phyloP scores from a whole-genome alignment of 305 asterid species.

The Salvia sclarea region DNA sequence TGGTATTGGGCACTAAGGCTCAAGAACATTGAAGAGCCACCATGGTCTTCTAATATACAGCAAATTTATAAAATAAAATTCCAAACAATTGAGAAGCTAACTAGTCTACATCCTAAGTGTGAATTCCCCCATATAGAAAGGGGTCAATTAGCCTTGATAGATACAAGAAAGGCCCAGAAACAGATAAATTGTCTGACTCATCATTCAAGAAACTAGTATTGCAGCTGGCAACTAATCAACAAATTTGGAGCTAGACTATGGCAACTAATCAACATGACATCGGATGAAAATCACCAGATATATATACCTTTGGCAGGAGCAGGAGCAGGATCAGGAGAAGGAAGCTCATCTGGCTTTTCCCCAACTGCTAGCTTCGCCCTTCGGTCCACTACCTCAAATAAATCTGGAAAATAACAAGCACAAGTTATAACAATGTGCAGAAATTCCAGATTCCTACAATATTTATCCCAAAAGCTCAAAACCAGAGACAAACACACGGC shows the following conservation, averaged over 20 bases:
- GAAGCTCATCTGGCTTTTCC: conserved; percentile 74
- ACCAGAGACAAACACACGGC: conserved; percentile 4
- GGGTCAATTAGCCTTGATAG: conserved; percentile 14
- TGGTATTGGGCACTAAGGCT: not conserved
- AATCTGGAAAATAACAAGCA: conserved; percentile 52
- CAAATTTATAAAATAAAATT: not conserved
- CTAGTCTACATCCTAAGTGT: not conserved
- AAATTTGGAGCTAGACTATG: not conserved
- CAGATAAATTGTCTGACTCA: not conserved
- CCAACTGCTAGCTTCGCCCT: conserved; percentile 94
- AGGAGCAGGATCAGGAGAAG: conserved; percentile 44
- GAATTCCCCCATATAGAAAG: not conserved
- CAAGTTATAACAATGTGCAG: conserved; percentile 22
- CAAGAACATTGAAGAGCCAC: too few relatives aligned
- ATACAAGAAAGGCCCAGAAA: not conserved
- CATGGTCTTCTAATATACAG: too few relatives aligned
- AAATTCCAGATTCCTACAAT: not conserved
- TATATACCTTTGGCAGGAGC: conserved; percentile 57
- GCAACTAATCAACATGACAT: not conserved
- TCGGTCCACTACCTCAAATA: conserved; percentile 95
- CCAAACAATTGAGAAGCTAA: not conserved
- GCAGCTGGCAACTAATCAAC: not conserved
- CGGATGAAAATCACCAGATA: conserved; percentile 27
- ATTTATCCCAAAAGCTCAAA: conserved; percentile 2
- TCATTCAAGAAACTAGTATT: not conserved